Evolutionary conservation across 2,329 filamentous ascomycete genomes (phyloP).

Genomic region (Monilinia polystroma): DNA sequence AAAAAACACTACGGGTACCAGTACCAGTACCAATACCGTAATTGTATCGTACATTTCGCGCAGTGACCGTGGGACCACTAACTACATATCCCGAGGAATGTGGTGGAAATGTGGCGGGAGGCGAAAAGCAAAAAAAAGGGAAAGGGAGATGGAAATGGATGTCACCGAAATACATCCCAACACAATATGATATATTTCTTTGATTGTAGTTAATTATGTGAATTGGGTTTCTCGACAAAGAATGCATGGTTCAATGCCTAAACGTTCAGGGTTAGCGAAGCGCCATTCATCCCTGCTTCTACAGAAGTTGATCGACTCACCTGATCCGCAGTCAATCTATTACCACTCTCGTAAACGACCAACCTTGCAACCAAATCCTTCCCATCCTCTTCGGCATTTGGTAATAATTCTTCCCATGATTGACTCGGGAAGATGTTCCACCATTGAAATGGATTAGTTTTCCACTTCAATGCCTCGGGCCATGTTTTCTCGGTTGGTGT

Average conservation of each 20-base stretch:
- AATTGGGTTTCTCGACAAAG: neutral
- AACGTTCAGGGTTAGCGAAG: slow-evolving; percentile 1
- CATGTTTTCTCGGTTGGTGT: slow-evolving; percentile 78
- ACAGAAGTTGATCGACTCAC: slow-evolving; percentile 41
- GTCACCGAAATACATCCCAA: too few relatives aligned
- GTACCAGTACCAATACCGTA: too few relatives aligned
- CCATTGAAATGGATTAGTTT: slow-evolving; percentile 82
- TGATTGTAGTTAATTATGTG: neutral
- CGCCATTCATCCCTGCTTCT: neutral
- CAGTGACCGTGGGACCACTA: too few relatives aligned
- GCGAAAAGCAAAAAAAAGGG: too few relatives aligned
- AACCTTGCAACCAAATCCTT: slow-evolving; percentile 65
- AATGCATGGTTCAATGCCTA: slow-evolving; percentile 22
- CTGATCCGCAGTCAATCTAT: slow-evolving; percentile 65
- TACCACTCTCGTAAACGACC: slow-evolving; percentile 69
- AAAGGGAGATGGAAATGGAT: too few relatives aligned
- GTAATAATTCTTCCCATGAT: slow-evolving; percentile 69
- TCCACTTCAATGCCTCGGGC: slow-evolving; percentile 73
- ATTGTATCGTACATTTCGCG: too few relatives aligned
- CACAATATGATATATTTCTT: neutral
- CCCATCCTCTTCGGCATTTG: slow-evolving; percentile 55
- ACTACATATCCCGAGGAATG: too few relatives aligned
- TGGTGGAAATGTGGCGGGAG: too few relatives aligned
- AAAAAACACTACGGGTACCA: too few relatives aligned
- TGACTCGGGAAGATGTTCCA: slow-evolving; percentile 72